Evolutionary conservation across 2,329 filamentous ascomycete genomes (phyloP), one percentile per base, ranked within the genome.

Genomic region (Colletotrichum ledebouriae): DNA sequence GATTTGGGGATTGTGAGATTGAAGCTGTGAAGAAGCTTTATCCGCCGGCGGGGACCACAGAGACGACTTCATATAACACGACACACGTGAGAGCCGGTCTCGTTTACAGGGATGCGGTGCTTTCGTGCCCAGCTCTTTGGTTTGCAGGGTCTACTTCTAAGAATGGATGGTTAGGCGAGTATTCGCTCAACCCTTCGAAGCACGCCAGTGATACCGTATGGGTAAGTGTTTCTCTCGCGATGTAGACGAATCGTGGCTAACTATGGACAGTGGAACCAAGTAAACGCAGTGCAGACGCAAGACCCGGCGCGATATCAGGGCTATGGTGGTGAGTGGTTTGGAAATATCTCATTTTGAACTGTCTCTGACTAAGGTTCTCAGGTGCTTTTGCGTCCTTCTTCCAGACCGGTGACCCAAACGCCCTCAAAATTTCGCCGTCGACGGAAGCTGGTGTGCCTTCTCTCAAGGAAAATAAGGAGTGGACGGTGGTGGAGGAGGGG

Each of bases 381-480:
- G 88, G 89, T 4, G 87, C 87, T 0, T 84, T 90, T 73, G 87
- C 85, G 0, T 87, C 84, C 25, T 90, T 89, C 75, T 85, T 90
- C 66, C 81, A 86, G 74, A 87, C 85, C 0, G 86, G 86, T 0
- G 82, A 89, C 74, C 86, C 88, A 0, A 89, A 90, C 72, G 76
- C 80, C 12, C 80, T 86, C 65, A 89, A 89, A 67, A 69, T 89
- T 41, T 88, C 86, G 0, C 78, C 81, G 60, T 67, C 67, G 2
- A 78, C 76, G 33, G 73, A 82, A 53, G 75, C 76, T 15, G 83
- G 78, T 1, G 82, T 89, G 7, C 86, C 87, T 2, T 69, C 74
- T 10, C 71, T 85, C 7, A 73, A 75, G 17, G 73, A 76, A 0
- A 80, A 78, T 0, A 73, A 81, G 64, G 83, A 89, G 74, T 89